Base-by-base conservation (phyloP, 2,329 filamentous ascomycete species). In the Cordyceps tenuipes region DNA sequence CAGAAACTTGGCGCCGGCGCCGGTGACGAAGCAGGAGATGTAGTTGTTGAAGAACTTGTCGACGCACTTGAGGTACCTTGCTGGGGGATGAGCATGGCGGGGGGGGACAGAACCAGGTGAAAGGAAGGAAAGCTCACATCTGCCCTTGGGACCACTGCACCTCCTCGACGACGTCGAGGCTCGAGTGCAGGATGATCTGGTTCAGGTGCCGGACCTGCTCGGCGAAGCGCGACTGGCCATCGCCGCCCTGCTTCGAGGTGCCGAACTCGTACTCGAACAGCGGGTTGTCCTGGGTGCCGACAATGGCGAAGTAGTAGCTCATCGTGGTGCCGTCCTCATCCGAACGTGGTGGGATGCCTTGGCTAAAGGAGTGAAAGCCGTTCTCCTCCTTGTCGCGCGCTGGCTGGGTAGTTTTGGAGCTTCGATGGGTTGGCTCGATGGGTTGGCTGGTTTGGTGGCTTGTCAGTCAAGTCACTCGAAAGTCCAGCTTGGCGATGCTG, bases 251-350 rank as follows among this genome's bases (percentile, higher is more conserved):
- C 75, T 97, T 97, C 46, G 91, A 96, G 44, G 93, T 97, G 68
- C 94, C 94, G 73, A 99, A 99, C 71, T 96, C 92, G 75, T 95
- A 85, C 77, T 96, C 93, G 77, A 97, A 99, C 66, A 99, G 84
- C 39, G 94, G 93, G 71, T 93, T 95, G 79, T 99, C 94, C 68
- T 91, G 90, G 23, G 91, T 95, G 70, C 92, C 94, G 73, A 99
- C 85, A 67, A 99, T 96, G 71, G 90, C 90, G 77, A 99, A 97
- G 79, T 97, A 97, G 82, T 97, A 99, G 62, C 92, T 97, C 94
- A 97, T 97, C 64, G 67, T 52, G 36, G 54, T 55, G 29, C 39
- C 34, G 43, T 31, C 43, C 8, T 60, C 19, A 60, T 56, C 29
- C 46, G 57, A 29, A 1, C 29, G 19, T 15, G 15, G 19, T 6